Evolutionary conservation across 1,284 basidiomycete species (phyloP).

Genomic region (Microbotryum silenes-acaulis): DNA sequence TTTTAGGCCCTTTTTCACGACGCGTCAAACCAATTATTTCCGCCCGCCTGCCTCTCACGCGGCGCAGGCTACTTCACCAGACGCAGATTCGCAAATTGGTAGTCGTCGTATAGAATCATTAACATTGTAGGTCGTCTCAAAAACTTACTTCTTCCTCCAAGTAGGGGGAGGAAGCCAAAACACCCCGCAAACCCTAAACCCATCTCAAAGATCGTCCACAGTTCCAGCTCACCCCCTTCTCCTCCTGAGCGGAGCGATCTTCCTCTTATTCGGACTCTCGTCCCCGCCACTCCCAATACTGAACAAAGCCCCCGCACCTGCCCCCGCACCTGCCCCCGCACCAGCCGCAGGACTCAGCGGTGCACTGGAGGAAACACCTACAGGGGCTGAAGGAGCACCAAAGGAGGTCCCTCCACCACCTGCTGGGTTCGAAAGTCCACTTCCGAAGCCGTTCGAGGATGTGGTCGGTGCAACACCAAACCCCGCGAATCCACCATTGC

Average conservation of each 20-base stretch:
- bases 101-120: too few relatives aligned
- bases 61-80: too few relatives aligned
- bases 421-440: not conserved
- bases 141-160: too few relatives aligned
- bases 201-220: too few relatives aligned
- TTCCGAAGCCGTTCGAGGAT: not conserved
- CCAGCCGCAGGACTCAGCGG: not conserved
- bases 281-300: slow-evolving; percentile 6
- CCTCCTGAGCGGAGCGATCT: slow-evolving; percentile 2
- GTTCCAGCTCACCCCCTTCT: not conserved
- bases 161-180: too few relatives aligned
- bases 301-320: slow-evolving; percentile 1
- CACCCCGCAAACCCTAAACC: too few relatives aligned
- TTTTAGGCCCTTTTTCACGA: too few relatives aligned
- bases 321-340: not conserved
- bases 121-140: too few relatives aligned
- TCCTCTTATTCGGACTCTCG: not conserved
- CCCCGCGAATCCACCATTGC: not conserved
- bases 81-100: too few relatives aligned
- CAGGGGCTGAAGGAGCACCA: not conserved
- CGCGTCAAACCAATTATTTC: too few relatives aligned
- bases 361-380: not conserved
- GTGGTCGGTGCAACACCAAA: not conserved
- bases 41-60: too few relatives aligned
- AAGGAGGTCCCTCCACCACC: not conserved